Base-by-base conservation (phyloP, 768 basidiomycete genomes). In the Mycena vitilis region DNA sequence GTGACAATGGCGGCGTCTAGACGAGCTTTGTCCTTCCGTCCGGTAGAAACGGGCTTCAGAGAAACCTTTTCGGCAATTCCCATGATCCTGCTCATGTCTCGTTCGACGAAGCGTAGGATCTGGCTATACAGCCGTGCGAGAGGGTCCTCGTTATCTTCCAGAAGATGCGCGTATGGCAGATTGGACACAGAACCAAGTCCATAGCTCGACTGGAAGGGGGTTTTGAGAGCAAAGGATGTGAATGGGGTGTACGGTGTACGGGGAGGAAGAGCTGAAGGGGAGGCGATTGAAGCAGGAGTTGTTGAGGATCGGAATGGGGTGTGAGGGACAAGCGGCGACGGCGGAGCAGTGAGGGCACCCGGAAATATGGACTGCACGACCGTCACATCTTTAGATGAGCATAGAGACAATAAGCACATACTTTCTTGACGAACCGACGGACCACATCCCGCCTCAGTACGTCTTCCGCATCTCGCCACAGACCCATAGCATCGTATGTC, bases 401-500 rank as follows among this genome's bases (percentile, higher is more conserved):
- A 30, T 38, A 7, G 42, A 56, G 25, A 23, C 20, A 34, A 58
- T 9, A 20, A 48, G 52, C n/a, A 38, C 77, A 45, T 60, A 92
- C 95, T 84, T 93, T 92, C 73, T 87, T 89, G 11, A 95, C 85
- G 73, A 96, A 96, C 16, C 85, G 85, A 2, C 88, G 87, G 42
- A 95, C 86, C 44, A 98, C 81, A 51, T 91, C 88, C 59, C 82
- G 82, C 63, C 91, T 84, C 58, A 98, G 80, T 20, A 98, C 89
- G 66, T 95, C 93, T 79, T 97, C 96, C 2, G 96, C 97, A 70
- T 94, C 90, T 73, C 88, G 81, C 93, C 94, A 95, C 10, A 95
- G 86, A 15, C 89, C 87, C 57, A 99, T 81, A 9, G 86, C 78
- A 71, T 95, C 93, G 74, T 96, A 96, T 4, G 92, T 92, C 51